These are phyloP conservation scores for Byssochlamys sp. DNA, from an alignment of 2,329 filamentous ascomycete species.

Conservation along the genomic window DNA sequence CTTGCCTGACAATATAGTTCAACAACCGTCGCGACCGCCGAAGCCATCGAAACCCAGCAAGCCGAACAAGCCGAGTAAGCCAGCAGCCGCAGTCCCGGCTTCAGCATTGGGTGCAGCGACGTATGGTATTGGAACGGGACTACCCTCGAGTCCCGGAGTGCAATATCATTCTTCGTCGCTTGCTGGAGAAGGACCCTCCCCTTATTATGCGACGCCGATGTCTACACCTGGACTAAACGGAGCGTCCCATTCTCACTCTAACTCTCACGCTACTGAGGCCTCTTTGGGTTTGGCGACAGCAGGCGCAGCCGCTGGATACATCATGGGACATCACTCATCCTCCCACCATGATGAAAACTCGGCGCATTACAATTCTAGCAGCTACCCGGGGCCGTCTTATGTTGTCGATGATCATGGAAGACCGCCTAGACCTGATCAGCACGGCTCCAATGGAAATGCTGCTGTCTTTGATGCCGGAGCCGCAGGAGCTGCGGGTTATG, in stretches of 20 bases:
- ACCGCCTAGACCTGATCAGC: conserved; percentile 34
- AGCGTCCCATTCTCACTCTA: conserved; percentile 22
- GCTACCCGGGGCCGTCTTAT: conserved; percentile 1
- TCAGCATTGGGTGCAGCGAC: conserved; percentile 28
- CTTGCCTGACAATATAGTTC: conserved; percentile 14
- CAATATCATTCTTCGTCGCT: neutral
- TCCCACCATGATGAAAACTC: conserved; percentile 16
- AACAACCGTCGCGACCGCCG: conserved; percentile 10
- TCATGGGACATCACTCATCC: conserved; percentile 23
- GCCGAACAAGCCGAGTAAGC: conserved; percentile 1
- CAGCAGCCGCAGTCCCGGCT: conserved; percentile 16
- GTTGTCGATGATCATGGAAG: conserved; percentile 12
- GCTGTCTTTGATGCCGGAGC: conserved; percentile 39
- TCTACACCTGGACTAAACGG: conserved; percentile 9
- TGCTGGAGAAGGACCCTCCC: conserved; percentile 5
- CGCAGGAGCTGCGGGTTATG: conserved; percentile 27
- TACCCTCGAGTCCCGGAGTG: conserved; percentile 10
- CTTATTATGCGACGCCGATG: conserved; percentile 9
- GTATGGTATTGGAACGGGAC: conserved; percentile 32
- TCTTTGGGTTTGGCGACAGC: conserved; percentile 30
- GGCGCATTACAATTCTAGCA: neutral
- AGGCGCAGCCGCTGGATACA: conserved; percentile 34
- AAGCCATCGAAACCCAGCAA: neutral
- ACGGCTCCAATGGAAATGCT: conserved; percentile 34
- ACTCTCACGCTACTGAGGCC: conserved; percentile 22